Base-by-base conservation (phyloP, 2,329 filamentous ascomycete genomes). In the Cladophialophora carrionii region DNA sequence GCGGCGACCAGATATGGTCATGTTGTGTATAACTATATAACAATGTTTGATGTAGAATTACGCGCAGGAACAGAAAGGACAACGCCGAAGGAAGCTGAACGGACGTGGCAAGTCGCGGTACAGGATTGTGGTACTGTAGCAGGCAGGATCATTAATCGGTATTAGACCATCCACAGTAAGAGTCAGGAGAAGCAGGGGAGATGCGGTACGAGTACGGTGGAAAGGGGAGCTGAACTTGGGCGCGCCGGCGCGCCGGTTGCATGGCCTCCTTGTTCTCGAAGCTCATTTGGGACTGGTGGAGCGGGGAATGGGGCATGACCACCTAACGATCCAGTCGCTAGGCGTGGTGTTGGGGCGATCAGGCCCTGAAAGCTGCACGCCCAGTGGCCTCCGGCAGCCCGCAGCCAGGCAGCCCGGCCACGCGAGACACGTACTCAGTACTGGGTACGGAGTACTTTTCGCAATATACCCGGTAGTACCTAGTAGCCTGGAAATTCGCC, bases 151-250 rank as follows among this genome's bases (percentile, higher is more conserved):
- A 32, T 24, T 26, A 20, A 9, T 43, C 41, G 10, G 3, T 43
- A 12, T n/a, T 43, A n/a, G 41, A 14, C n/a, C 3, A n/a, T 8
- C 41, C n/a, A n/a, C n/a, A 10, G n/a, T 8, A 12, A 20, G 48
- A 8, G 17, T 52, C 57, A 59, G 57, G 57, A 32, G 46, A 51
- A 29, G 57, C 57, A 60, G 57, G 57, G 57, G 20, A 29, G 24
- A 43, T 41, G 29, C 34, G 29, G 29, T 52, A n/a, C n/a, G n/a
- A n/a, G n/a, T n/a, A n/a, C n/a, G n/a, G n/a, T n/a, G n/a, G n/a
- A 14, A 43, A 51, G 43, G 9, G 17, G 56, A 52, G 57, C 57
- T 60, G 57, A 51, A 60, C 24, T n/a, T 46, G 48, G 48, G 34
- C 20, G 26, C 26, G 26, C 26, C 26, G 26, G 26, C 26, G 26